These are phyloP conservation scores for Suillus weaverae DNA, from an alignment of 768 basidiomycete genomes.

Conservation along the genomic window DNA sequence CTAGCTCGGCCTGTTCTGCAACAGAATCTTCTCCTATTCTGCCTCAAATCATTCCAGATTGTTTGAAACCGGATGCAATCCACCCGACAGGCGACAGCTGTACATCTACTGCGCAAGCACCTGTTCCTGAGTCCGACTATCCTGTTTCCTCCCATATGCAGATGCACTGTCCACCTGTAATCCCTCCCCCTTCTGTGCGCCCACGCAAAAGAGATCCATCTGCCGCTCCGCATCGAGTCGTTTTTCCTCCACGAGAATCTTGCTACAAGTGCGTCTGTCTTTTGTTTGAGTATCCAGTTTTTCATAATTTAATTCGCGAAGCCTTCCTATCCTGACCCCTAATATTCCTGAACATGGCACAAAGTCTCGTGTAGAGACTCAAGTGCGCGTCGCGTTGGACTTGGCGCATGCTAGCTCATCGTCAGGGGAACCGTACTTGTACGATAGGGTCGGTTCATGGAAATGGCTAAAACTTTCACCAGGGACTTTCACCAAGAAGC, in stretches of 20 bases:
- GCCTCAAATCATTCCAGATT: constrained; percentile 23
- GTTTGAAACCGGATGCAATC: constrained; percentile 36
- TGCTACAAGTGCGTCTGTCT: constrained; percentile 65
- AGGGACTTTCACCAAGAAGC: constrained; percentile 81
- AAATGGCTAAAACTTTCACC: constrained; percentile 81
- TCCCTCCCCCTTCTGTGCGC: constrained; percentile 64
- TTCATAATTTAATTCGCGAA: constrained; percentile 31
- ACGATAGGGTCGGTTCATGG: constrained; percentile 87
- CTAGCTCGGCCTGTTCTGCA: constrained; percentile 22
- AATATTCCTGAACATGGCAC: constrained; percentile 81
- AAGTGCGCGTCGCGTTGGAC: constrained; percentile 83
- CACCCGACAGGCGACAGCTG: constrained; percentile 28
- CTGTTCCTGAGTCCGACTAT: constrained; percentile 29
- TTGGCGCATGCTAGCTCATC: constrained; percentile 66
- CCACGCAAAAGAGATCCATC: constrained; percentile 57
- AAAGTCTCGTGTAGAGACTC: constrained; percentile 94
- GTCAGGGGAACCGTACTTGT: constrained; percentile 58
- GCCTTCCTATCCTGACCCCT: constrained; percentile 80
- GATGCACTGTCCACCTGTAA: constrained; percentile 55
- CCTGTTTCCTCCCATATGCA: constrained; percentile 37
- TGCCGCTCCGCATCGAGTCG: constrained; percentile 54
- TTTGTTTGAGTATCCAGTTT: constrained; percentile 13
- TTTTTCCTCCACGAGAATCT: constrained; percentile 69
- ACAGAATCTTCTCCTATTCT: constrained; percentile 19
- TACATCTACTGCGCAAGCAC: constrained; percentile 33